Base-by-base conservation (phyloP, 495 filamentous ascomycete genomes). In the Stereocaulon alpinum region DNA sequence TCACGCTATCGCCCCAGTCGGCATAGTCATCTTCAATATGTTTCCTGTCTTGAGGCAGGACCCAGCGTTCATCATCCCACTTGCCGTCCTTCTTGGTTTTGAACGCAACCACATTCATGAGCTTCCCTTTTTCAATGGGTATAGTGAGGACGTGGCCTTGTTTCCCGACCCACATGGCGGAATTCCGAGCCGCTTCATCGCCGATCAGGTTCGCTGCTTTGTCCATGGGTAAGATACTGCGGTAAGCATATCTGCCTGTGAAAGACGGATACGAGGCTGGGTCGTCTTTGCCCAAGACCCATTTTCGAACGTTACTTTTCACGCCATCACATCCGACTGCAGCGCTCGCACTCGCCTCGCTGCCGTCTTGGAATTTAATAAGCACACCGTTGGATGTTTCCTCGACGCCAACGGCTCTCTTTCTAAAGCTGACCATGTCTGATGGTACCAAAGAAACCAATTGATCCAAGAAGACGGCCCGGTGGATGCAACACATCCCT, bases 211-310 rank as follows among this genome's bases (percentile, higher is more conserved):
- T 71, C 6, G 73, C 65, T 0, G 79, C 82, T 49, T 76, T 71
- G 0, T 72, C 67, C 77, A 80, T 79, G 2, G 75, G 78, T 12
- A 82, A 67, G 42, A 82, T 43, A 11, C 73, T 75, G 2, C 80
- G 76, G 58, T 80, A 82, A 6, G 71, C 74, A 37, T 74, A 76
- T 64, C 79, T 77, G 52, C 76, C 70, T 6, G 73, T 73, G 60
- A 77, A 82, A 20, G 62, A 67, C 6, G 79, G 72, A n/a, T 70
- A 60, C 1, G 64, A 66, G 3, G 70, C 69, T 4, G 70, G 70
- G 63, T 75, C 63, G 0, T 70, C 64, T 14, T 61, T 64, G 3
- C 75, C 76, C 3, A 79, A 62, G 11, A 78, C 50, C 37, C 72
- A 49, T 52, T 68, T 54, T 34, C 73, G 63, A 6, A 71, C 59